These are phyloP conservation scores for Backusella liffmaniae DNA, from an alignment of 192 early-diverging fungal species.

Conservation along the genomic window DNA sequence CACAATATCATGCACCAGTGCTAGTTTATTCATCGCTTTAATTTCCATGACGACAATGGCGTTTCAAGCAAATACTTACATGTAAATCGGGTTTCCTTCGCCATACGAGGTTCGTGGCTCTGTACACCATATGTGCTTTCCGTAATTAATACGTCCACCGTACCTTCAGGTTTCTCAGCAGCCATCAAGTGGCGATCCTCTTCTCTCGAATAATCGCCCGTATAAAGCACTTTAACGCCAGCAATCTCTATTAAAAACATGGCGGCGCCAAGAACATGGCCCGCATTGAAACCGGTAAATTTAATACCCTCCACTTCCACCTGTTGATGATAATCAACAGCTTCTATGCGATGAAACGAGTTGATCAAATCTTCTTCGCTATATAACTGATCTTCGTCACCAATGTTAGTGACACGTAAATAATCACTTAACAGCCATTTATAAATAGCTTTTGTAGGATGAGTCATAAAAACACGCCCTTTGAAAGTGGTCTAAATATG, in stretches of 20 bases:
- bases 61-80: constrained; percentile 32
- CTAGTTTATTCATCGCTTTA: constrained; percentile 25
- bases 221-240: constrained; percentile 90
- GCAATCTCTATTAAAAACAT: constrained; percentile 96
- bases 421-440: constrained; percentile 96
- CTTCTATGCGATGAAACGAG: constrained; percentile 88
- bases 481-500: constrained; percentile 81
- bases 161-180: constrained; percentile 83
- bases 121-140: constrained; percentile 98
- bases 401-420: constrained; percentile 82
- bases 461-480: constrained; percentile 98
- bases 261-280: constrained; percentile 96
- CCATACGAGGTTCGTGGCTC: constrained; percentile 90
- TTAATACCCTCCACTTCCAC: constrained; percentile 93
- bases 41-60: neutral
- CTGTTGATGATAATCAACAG: constrained; percentile 95
- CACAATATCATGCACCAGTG: constrained; percentile 81
- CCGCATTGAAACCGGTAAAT: constrained; percentile 96
- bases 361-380: constrained; percentile 83
- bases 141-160: constrained; percentile 90
- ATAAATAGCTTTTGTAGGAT: constrained; percentile 97
- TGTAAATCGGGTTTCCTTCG: constrained; percentile 89
- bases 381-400: constrained; percentile 82
- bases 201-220: constrained; percentile 98
- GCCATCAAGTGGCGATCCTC: constrained; percentile 98